Evolutionary conservation across 108 stramenopile species (phyloP).

Genomic region (Skeletonema marinoi): DNA sequence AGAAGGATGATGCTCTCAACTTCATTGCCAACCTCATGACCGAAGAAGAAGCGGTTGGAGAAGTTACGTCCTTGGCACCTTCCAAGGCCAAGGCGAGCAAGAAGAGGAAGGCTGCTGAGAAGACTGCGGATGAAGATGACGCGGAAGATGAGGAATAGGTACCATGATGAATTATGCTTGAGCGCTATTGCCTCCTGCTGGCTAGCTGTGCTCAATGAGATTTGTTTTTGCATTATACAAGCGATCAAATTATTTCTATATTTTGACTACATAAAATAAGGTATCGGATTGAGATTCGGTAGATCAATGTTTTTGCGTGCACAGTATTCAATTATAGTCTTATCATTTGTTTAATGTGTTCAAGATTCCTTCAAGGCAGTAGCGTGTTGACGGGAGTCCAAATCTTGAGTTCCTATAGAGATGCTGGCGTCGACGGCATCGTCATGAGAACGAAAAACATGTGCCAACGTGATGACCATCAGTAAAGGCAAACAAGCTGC

Average conservation of each 20-base stretch:
- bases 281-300: not conserved
- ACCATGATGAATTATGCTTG: not conserved
- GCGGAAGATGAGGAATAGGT: not conserved
- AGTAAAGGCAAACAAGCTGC: not conserved
- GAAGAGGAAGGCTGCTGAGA: conserved; percentile 36
- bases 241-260: not conserved
- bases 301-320: not conserved
- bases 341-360: not conserved
- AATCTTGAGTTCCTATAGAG: not conserved
- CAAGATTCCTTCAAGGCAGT: not conserved
- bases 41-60: conserved; percentile 83
- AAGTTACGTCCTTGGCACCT: conserved; percentile 61
- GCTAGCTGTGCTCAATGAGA: not conserved
- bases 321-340: no score
- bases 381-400: no score
- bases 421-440: not conserved
- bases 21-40: conserved; percentile 92
- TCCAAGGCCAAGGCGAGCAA: conserved; percentile 49
- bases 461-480: not conserved
- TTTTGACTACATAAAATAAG: conserved; percentile 5
- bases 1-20: conserved; percentile 83
- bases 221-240: not conserved
- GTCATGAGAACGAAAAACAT: not conserved
- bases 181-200: not conserved
- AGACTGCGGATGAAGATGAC: conserved; percentile 22